Evolutionary conservation across 73 alveolate genomes (phyloP).

Genomic region (Uronychia setigera): DNA sequence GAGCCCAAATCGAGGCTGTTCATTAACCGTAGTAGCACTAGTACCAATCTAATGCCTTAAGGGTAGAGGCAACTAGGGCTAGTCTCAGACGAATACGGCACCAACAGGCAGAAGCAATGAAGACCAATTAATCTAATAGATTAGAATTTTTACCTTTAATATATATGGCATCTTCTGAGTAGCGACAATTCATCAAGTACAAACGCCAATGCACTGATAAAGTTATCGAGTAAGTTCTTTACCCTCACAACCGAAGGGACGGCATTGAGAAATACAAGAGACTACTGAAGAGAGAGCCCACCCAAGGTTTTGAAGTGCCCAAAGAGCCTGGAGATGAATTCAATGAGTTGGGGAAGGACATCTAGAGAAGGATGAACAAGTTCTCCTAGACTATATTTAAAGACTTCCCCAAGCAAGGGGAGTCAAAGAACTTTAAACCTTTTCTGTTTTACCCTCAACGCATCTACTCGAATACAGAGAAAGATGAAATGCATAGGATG

Average conservation of each 20-base stretch:
- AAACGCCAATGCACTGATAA: neutral
- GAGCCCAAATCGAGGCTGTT: too few species aligned
- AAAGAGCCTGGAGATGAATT: neutral
- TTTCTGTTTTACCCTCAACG: neutral
- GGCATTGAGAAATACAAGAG: neutral
- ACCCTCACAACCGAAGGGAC: neutral
- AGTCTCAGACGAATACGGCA: too few species aligned
- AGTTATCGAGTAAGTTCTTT: neutral
- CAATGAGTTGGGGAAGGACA: neutral
- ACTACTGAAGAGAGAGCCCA: neutral
- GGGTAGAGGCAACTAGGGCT: too few species aligned
- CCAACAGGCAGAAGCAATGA: too few species aligned
- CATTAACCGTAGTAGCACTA: too few species aligned
- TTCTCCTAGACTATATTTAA: neutral
- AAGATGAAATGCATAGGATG: neutral
- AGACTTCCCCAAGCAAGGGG: neutral
- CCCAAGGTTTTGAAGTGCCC: neutral
- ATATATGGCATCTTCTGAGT: too few species aligned
- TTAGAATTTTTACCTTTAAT: too few species aligned
- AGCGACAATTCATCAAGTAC: too few species aligned
- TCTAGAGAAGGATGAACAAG: neutral
- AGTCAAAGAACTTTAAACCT: neutral
- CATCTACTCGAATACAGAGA: neutral
- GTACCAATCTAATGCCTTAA: too few species aligned
- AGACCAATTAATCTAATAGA: too few species aligned